Base-by-base conservation (phyloP, 768 basidiomycete species). In the Psilocybe subaeruginosa region DNA sequence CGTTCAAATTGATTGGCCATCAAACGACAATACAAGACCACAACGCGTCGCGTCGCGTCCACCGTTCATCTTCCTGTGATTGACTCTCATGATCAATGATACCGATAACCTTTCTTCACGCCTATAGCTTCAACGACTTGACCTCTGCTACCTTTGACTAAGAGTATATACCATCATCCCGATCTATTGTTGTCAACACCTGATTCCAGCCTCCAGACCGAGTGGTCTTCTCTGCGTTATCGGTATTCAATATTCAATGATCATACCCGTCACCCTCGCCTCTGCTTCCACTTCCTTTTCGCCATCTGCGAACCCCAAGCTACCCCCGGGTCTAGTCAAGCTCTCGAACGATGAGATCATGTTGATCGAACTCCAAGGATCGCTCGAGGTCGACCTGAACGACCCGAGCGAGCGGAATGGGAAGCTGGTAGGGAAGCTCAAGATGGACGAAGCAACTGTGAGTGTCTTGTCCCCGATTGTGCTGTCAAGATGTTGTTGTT, bases 351-450 rank as follows among this genome's bases (percentile, higher is more conserved):
- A 89, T 46, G 92, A 95, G 69, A 71, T 94, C 12, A 86, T 94
- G 45, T 77, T 98, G 4, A 83, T 98, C 56, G 95, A 98, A 68
- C 79, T 97, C 4, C 96, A 98, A 73, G 95, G 95, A 54, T 78
- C 81, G 53, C 81, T 97, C 39, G 87, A 90, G 48, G 87, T 90
- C 33, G 90, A 92, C 58, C 84, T 75, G 47, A 72, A 70, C 8
- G 72, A 80, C 35, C 74, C 74, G 48, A 73, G 80, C 8, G 82
- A 88, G 65, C 84, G 82, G 39, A 81, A 87, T 29, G 90, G 89
- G 4, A 85, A 88, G 63, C 70, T 91, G n/a, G 85, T 97, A 3
- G 95, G 95, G n/a, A 87, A 79, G 63, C 74, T 97, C 9, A 83
- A 77, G 47, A 77, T 93, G 6, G 89, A 90, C 54, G 83, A 84